Evolutionary conservation across 495 filamentous ascomycete species (phyloP).

Genomic region (Penicillium riverlandense): DNA sequence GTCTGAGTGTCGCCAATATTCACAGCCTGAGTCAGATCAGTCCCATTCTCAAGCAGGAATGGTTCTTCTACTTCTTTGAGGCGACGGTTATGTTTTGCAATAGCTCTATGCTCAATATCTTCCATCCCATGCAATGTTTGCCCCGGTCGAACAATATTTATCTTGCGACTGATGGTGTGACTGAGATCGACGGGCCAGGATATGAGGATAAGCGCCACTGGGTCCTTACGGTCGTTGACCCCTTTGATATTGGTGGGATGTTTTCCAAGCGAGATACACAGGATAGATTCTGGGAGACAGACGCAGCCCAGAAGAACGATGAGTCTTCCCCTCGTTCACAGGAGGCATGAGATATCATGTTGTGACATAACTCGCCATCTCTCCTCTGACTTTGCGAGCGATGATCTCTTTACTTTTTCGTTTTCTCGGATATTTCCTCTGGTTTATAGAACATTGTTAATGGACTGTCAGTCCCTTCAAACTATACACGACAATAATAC

Average conservation of each 20-base stretch:
- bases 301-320: background rate
- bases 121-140: conserved; percentile 55
- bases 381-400: background rate
- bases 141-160: conserved; percentile 59
- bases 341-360: background rate
- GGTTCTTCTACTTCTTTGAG: conserved; percentile 71
- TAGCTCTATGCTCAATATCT: conserved; percentile 50
- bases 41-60: conserved; percentile 57
- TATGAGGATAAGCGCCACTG: conserved; percentile 51
- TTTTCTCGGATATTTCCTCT: background rate
- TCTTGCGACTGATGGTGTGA: conserved; percentile 55
- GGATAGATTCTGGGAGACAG: conserved; percentile 48
- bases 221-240: conserved; percentile 54
- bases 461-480: background rate
- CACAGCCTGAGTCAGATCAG: conserved; percentile 23
- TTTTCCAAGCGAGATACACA: conserved; percentile 42
- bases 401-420: background rate
- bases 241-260: conserved; percentile 59
- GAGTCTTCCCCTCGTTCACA: background rate
- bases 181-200: conserved; percentile 57
- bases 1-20: conserved; percentile 29
- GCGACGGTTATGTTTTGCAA: conserved; percentile 57
- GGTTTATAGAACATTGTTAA: background rate
- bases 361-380: too few species aligned
- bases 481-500: conserved; percentile 1